Evolutionary conservation across 306 rosid species (phyloP), one percentile per base, ranked within the genome.

Genomic region (Ziziphus jujuba): DNA sequence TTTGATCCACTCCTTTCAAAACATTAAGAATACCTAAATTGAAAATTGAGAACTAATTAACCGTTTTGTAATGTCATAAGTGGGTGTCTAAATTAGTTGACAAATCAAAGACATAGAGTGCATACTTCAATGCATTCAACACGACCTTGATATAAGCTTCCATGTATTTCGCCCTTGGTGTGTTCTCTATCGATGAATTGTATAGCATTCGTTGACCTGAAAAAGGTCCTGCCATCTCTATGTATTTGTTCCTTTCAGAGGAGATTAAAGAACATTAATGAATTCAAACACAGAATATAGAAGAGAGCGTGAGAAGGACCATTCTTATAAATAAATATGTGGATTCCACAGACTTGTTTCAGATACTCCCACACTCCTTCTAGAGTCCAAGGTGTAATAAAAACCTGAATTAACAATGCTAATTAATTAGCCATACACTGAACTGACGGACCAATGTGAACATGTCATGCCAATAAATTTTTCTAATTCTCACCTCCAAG

Each of bases 291-390:
- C 15, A 20, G 19, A 21, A 6, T n/a, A n/a, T n/a, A n/a, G n/a
- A n/a, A n/a, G n/a, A 36, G 21, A 9, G 13, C 31, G 57, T 58
- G 24, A 48, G 45, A 22, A 55, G 75, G 68, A 72, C 95, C 95
- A 77, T 90, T 90, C 81, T 85, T 90, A 59, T 76, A 74, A 44
- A 90, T 64, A 74, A 72, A 87, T 5, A 74, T 19, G 84, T 47
- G 90, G 95, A 67, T 85, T 90, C 52, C 87, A 73, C 87, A 90
- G 49, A 15, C 77, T 73, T 74, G 69, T 82, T 79, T 87, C 62
- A 90, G 9, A 50, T 59, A 75, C 17, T 82, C 84, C 75, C 87
- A 43, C 35, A 78, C 75, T 62, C 57, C 52, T 50, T 22, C 55
- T 56, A 90, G 31, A 77, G 77, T 71, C 89, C 84, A 72, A 1